Evolutionary conservation across 176 grass and related monocot species (phyloP).

Genomic region (Dendrocalamus sinicus): DNA sequence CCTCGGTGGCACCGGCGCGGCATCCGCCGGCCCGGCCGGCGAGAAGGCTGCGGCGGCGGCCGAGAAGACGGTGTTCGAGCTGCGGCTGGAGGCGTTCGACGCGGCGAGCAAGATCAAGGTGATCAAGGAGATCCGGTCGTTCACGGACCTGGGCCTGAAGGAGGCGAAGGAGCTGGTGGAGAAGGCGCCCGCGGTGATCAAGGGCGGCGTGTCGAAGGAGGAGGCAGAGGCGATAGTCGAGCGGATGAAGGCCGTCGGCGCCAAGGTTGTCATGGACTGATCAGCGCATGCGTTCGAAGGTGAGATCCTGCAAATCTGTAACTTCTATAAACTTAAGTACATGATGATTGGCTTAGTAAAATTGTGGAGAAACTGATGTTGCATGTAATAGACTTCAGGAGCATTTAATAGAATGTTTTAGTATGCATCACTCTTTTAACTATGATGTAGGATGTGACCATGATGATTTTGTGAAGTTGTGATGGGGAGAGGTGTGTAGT

Average conservation of each 20-base stretch:
- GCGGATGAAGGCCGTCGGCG: constrained; percentile 86
- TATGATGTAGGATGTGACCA: not conserved
- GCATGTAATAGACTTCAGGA: not conserved
- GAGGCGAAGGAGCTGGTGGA: constrained; percentile 80
- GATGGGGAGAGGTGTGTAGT: not conserved
- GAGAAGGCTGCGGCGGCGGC: constrained; percentile 64
- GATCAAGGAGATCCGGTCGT: constrained; percentile 91
- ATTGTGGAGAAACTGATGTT: not conserved
- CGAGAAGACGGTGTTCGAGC: constrained; percentile 96
- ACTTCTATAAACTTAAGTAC: not conserved
- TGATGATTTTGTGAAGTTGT: constrained; percentile 1
- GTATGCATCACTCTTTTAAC: not conserved
- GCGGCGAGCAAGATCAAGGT: constrained; percentile 97
- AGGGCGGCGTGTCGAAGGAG: constrained; percentile 81
- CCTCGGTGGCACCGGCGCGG: constrained; percentile 41
- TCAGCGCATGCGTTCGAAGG: not conserved
- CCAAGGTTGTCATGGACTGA: constrained; percentile 88
- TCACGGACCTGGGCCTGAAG: constrained; percentile 76
- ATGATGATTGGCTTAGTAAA: constrained; percentile 5
- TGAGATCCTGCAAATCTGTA: constrained; percentile 32
- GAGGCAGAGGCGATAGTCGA: constrained; percentile 83
- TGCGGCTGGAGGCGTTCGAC: constrained; percentile 76
- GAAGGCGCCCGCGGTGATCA: constrained; percentile 82
- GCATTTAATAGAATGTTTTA: not conserved
- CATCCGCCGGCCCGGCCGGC: constrained; percentile 14